Percentiles rank a stretch among this genome's conserved stretches.
phyloP scores from a whole-genome alignment of 83 land plant species.

The Picea abies region DNA sequence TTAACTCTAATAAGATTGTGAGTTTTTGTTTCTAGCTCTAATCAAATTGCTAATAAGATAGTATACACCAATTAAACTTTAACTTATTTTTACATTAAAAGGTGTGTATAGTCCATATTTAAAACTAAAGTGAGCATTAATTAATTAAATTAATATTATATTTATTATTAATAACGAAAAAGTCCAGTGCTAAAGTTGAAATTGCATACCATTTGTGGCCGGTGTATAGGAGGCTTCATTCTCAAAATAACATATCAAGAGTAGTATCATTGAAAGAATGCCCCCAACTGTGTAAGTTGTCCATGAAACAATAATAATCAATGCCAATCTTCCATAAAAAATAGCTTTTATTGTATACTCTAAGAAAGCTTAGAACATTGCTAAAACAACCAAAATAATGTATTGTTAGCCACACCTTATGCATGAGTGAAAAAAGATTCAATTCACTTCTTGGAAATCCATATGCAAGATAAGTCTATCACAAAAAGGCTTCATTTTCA shows the following conservation, averaged over 20 bases:
- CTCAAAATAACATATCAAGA: slow-evolving; percentile 76
- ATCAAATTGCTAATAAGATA: too few species aligned
- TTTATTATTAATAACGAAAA: neutral
- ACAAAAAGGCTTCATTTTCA: neutral
- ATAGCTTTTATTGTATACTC: neutral
- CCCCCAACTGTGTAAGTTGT: slow-evolving; percentile 88
- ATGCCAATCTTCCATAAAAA: neutral
- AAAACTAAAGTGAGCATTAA: too few species aligned
- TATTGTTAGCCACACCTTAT: slow-evolving; percentile 58
- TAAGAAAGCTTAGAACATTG: neutral
- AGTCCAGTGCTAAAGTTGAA: neutral
- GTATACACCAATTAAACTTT: too few species aligned
- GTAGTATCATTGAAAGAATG: slow-evolving; percentile 72
- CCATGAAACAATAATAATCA: slow-evolving; percentile 33
- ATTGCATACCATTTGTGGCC: slow-evolving; percentile 79
- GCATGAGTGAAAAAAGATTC: slow-evolving; percentile 84
- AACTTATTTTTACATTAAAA: too few species aligned
- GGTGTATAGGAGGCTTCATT: slow-evolving; percentile 75
- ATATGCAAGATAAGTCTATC: slow-evolving; percentile 90
- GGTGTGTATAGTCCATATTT: too few species aligned
- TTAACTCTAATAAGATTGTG: too few species aligned
- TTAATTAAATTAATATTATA: too few species aligned
- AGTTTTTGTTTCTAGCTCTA: too few species aligned
- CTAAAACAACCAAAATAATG: neutral
- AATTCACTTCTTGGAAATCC: slow-evolving; percentile 85